Evolutionary conservation across 176 grass and related monocot genomes (phyloP).

Genomic region (Luzula sylvatica): DNA sequence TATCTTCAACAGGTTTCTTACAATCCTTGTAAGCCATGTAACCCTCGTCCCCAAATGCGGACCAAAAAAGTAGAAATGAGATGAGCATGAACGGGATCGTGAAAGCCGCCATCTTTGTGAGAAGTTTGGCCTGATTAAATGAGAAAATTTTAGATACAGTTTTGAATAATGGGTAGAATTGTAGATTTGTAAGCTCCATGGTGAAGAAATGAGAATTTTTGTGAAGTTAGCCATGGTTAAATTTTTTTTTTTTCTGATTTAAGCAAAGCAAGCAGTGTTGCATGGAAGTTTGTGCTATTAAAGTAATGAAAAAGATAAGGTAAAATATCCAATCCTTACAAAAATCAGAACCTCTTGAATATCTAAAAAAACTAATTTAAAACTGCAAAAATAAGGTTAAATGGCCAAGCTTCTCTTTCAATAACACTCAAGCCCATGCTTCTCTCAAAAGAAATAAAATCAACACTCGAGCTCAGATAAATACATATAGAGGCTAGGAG

Average conservation of each 20-base stretch:
- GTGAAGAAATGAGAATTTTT: neutral
- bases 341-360: neutral
- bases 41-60: constrained; percentile 32
- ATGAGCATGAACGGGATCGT: constrained; percentile 25
- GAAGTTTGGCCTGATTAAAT: constrained; percentile 13
- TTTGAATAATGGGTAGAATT: neutral
- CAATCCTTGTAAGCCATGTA: constrained; percentile 56
- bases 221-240: neutral
- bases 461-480: neutral
- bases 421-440: no score
- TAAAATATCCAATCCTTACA: no score
- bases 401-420: no score
- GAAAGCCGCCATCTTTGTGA: constrained; percentile 56
- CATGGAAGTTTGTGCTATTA: neutral
- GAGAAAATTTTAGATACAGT: neutral
- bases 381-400: neutral
- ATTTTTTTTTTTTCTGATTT: no score
- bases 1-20: constrained; percentile 29
- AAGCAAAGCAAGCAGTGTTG: neutral
- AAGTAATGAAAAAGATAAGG: no score
- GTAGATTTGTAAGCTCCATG: neutral
- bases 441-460: no score
- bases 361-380: neutral
- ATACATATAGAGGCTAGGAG: neutral
- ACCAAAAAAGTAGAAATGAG: constrained; percentile 42